phyloP scores from a whole-genome alignment of 805 yeast species.

The Barnettozyma salicaria region DNA sequence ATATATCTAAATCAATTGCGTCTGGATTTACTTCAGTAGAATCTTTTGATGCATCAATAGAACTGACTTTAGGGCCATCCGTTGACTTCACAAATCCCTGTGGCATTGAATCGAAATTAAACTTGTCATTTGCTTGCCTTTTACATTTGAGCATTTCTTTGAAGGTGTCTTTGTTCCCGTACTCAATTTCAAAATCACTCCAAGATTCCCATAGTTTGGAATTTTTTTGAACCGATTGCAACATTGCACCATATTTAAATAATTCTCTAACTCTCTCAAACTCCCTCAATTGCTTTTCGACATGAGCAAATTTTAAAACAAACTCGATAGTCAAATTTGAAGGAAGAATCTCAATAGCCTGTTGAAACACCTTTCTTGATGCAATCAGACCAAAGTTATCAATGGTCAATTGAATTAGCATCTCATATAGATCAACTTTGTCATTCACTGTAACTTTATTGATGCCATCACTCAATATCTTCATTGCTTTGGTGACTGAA shows the following conservation, averaged over 20 bases:
- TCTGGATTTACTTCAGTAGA: slow-evolving; percentile 41
- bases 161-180: slow-evolving; percentile 67
- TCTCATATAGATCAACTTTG: slow-evolving; percentile 38
- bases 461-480: slow-evolving; percentile 39
- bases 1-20: slow-evolving; percentile 49
- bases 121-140: slow-evolving; percentile 32
- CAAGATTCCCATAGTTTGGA: slow-evolving; percentile 55
- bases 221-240: slow-evolving; percentile 31
- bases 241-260: slow-evolving; percentile 46
- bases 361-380: slow-evolving; percentile 44
- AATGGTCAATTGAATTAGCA: slow-evolving; percentile 36
- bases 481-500: slow-evolving; percentile 42
- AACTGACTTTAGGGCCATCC: slow-evolving; percentile 31
- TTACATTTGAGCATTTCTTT: slow-evolving; percentile 67
- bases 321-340: slow-evolving; percentile 37
- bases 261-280: slow-evolving; percentile 57
- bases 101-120: slow-evolving; percentile 30
- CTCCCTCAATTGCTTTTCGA: slow-evolving; percentile 52
- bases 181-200: slow-evolving; percentile 65
- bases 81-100: slow-evolving; percentile 45
- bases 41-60: slow-evolving; percentile 17
- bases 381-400: slow-evolving; percentile 36
- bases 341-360: slow-evolving; percentile 45
- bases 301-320: slow-evolving; percentile 46
- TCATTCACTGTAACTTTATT: slow-evolving; percentile 26